These are phyloP conservation scores for Scutellaria galericulata DNA, from an alignment of 257 asterid genomes.

Conservation along the genomic window DNA sequence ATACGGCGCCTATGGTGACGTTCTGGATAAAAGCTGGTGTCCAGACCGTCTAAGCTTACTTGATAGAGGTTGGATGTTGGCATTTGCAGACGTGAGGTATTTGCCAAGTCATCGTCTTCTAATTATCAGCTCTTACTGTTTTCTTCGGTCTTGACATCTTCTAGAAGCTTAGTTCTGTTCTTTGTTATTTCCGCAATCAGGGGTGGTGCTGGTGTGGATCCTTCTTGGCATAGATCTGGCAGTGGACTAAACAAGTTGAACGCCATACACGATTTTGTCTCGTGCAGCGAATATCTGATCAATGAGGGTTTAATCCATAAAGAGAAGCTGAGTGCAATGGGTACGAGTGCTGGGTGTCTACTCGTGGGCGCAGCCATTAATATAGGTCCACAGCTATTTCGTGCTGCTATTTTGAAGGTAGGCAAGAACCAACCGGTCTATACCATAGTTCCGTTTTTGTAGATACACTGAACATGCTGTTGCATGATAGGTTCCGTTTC, in stretches of 20 bases:
- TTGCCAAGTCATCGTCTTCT: constrained; percentile 8
- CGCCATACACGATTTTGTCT: constrained; percentile 70
- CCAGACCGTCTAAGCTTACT: constrained; percentile 80
- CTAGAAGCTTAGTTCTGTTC: not conserved
- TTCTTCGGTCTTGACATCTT: not conserved
- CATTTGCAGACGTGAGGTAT: constrained; percentile 95
- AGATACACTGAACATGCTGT: not conserved
- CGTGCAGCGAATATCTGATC: constrained; percentile 71
- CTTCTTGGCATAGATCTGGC: constrained; percentile 79
- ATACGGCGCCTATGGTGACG: constrained; percentile 92
- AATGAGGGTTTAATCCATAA: constrained; percentile 58
- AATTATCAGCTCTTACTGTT: not conserved
- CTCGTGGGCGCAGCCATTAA: constrained; percentile 85
- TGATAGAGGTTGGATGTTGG: constrained; percentile 92
- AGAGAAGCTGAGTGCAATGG: constrained; percentile 65
- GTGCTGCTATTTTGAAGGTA: constrained; percentile 85
- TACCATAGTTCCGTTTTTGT: not conserved
- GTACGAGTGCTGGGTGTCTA: constrained; percentile 86
- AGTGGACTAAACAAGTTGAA: constrained; percentile 74
- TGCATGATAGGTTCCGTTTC: constrained; percentile 76
- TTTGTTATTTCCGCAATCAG: constrained; percentile 36
- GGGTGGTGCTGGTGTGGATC: constrained; percentile 83
- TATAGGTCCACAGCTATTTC: constrained; percentile 75
- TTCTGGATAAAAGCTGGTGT: constrained; percentile 90
- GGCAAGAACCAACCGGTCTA: not conserved